These are phyloP conservation scores for Adiantum capillusveneris DNA, from an alignment of 75 land plant genomes.

Conservation along the genomic window DNA sequence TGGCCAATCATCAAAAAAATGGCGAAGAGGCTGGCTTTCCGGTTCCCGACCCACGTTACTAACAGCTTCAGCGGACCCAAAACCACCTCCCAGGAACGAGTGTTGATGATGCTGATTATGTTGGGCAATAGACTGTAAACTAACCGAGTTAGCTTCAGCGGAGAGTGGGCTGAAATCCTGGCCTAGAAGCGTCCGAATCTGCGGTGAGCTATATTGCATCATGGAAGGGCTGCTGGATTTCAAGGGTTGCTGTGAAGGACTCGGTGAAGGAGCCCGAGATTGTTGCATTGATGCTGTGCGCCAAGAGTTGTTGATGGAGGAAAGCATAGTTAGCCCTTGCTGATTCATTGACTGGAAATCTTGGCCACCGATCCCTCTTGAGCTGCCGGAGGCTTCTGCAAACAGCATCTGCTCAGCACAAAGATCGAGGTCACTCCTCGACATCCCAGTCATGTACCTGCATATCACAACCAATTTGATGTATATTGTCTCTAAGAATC, in stretches of 20 bases:
- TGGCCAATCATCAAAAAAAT: conserved; percentile 77
- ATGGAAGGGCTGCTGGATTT: conserved; percentile 9
- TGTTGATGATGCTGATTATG: background rate
- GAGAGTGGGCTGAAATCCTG: conserved; percentile 4
- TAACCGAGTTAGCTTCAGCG: background rate
- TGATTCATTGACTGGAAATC: background rate
- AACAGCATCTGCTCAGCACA: conserved; percentile 34
- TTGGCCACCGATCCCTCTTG: conserved; percentile 1
- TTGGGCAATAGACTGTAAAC: conserved; percentile 1
- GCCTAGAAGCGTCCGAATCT: conserved; percentile 1
- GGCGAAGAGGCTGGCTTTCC: conserved; percentile 41
- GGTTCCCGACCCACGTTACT: background rate
- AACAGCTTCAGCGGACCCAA: conserved; percentile 15
- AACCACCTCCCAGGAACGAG: conserved; percentile 5
- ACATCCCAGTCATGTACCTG: conserved; percentile 22
- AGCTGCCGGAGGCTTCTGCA: conserved; percentile 20
- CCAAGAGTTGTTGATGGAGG: background rate
- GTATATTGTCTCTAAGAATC: too few relatives aligned
- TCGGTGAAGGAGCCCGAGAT: conserved; percentile 1
- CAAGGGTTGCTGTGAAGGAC: conserved; percentile 1
- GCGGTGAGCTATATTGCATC: conserved; percentile 7
- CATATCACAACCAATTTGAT: too few relatives aligned
- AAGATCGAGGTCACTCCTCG: conserved; percentile 9
- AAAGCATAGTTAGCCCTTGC: background rate
- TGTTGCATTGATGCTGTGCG: background rate